phyloP scores from a whole-genome alignment of 768 basidiomycete species.

The Lactarius pseudohatsudake region DNA sequence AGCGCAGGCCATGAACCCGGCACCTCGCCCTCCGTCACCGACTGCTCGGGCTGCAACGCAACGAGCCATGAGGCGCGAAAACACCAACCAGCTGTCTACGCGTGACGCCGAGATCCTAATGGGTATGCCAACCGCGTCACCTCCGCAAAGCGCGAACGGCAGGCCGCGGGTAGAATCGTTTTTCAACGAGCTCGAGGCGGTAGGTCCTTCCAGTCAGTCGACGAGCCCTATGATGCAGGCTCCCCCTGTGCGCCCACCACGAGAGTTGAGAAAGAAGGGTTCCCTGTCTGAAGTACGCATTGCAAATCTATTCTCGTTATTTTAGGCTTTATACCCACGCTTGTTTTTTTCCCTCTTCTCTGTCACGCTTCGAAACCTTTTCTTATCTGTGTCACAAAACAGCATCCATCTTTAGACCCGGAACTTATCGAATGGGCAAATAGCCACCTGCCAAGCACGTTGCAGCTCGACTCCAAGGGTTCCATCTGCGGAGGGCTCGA shows the following conservation, averaged over 20 bases:
- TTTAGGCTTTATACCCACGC: conserved; percentile 7
- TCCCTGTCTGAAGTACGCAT: conserved; percentile 32
- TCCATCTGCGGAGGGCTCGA: conserved; percentile 67
- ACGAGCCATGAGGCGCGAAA: conserved; percentile 79
- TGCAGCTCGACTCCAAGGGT: conserved; percentile 52
- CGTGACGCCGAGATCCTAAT: conserved; percentile 73
- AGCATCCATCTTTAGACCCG: conserved; percentile 40
- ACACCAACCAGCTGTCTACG: conserved; percentile 77
- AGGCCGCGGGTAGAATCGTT: conserved; percentile 50
- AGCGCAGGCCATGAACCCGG: conserved; percentile 95
- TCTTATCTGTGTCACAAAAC: conserved; percentile 20
- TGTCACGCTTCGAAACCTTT: conserved; percentile 12
- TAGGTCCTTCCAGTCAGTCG: conserved; percentile 12
- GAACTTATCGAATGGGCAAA: conserved; percentile 89
- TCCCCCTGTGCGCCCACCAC: conserved; percentile 65
- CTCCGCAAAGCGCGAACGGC: conserved; percentile 35
- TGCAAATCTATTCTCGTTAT: not conserved
- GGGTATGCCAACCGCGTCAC: conserved; percentile 53
- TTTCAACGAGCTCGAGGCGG: conserved; percentile 39
- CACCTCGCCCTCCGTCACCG: conserved; percentile 92
- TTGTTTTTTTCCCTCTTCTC: conserved; percentile 12
- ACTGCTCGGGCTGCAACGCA: conserved; percentile 85
- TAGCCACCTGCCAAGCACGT: conserved; percentile 63
- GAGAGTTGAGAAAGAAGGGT: conserved; percentile 55
- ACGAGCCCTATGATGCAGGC: conserved; percentile 30